A percentile compares a stretch with the other conserved stretches of the same genome.
Evolutionary conservation across 129 eudicot genomes (phyloP).

Genomic region (Daucus carota): DH1_v3.0 NC_030381.2:48179501-48180000

Average conservation of each 20-base stretch:
- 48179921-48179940: neutral
- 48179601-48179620: constrained; percentile 36
- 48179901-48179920: neutral
- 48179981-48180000: neutral
- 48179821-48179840: neutral
- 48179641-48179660: constrained; percentile 96
- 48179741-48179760: constrained; percentile 85
- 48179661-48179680: constrained; percentile 51
- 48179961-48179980: neutral
- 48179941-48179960: neutral
- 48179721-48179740: constrained; percentile 70
- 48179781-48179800: neutral
- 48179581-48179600: constrained; percentile 50
- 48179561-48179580: constrained; percentile 50
- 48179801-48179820: neutral
- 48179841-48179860: neutral
- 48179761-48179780: neutral
- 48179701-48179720: constrained; percentile 67
- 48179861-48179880: neutral
- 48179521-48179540: constrained; percentile 59
- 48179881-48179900: neutral
- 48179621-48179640: constrained; percentile 92
- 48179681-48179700: constrained; percentile 64
- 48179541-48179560: constrained; percentile 39
- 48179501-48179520: constrained; percentile 69